Percentiles rank a stretch among this genome's conserved stretches.
These are phyloP conservation scores for Mycena vulgaris DNA, from an alignment of 768 basidiomycete species.

Conservation along the genomic window DNA sequence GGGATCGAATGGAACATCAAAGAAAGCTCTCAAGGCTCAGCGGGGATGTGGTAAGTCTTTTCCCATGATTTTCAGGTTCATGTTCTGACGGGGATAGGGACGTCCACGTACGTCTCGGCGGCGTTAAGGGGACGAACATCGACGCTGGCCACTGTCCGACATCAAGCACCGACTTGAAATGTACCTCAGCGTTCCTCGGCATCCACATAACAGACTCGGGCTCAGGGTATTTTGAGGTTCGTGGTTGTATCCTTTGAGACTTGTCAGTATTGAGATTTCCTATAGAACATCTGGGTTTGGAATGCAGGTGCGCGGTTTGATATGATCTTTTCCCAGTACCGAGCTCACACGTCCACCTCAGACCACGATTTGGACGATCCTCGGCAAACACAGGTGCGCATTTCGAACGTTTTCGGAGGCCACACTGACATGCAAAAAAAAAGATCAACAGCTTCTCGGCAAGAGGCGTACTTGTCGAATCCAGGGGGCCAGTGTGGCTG, in stretches of 20 bases:
- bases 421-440: too few relatives aligned
- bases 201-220: slow-evolving; percentile 49
- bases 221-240: slow-evolving; percentile 28
- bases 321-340: background rate
- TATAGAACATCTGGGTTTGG: slow-evolving; percentile 25
- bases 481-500: slow-evolving; percentile 19
- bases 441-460: too few relatives aligned
- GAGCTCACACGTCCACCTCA: background rate
- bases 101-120: too few relatives aligned
- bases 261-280: background rate
- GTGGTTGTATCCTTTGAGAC: background rate
- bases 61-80: too few relatives aligned
- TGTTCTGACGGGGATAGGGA: too few relatives aligned
- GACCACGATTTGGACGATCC: slow-evolving; percentile 27
- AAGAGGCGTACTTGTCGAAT: slow-evolving; percentile 16
- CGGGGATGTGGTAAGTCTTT: slow-evolving; percentile 24
- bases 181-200: slow-evolving; percentile 63
- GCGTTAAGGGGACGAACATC: slow-evolving; percentile 44
- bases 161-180: slow-evolving; percentile 46
- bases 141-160: slow-evolving; percentile 49
- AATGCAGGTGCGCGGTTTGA: background rate
- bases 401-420: slow-evolving; percentile 17
- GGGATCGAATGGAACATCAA: slow-evolving; percentile 55
- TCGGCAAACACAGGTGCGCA: slow-evolving; percentile 1
- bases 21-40: slow-evolving; percentile 30